Percentiles rank a stretch among this genome's conserved stretches.
phyloP scores from a whole-genome alignment of 2,329 filamentous ascomycete genomes.

The Ascochyta pisi region DNA sequence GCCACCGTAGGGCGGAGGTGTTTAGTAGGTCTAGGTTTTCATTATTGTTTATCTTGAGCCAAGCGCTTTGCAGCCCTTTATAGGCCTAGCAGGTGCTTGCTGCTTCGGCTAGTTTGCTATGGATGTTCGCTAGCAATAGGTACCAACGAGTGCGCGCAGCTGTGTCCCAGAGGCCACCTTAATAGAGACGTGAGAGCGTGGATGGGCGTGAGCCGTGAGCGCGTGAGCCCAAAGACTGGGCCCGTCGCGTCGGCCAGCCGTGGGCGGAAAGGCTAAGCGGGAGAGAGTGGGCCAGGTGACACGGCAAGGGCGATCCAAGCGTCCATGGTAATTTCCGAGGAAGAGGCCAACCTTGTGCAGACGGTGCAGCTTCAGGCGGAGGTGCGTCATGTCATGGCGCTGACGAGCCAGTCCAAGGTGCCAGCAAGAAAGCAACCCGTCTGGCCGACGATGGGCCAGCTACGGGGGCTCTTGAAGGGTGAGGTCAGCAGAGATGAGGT shows the following conservation, averaged over 20 bases:
- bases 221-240: background rate
- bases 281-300: conserved; percentile 22
- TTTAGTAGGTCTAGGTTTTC: too few relatives aligned
- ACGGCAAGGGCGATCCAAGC: conserved; percentile 34
- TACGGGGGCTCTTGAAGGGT: background rate
- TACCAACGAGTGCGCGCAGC: too few relatives aligned
- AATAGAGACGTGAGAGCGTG: too few relatives aligned
- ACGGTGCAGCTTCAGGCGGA: background rate
- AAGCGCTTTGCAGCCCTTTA: too few relatives aligned
- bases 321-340: conserved; percentile 39
- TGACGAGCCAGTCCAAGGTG: background rate
- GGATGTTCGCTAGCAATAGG: too few relatives aligned
- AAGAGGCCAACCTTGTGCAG: conserved; percentile 2
- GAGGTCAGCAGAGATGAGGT: background rate
- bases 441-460: background rate
- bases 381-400: conserved; percentile 5
- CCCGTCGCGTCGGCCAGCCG: background rate
- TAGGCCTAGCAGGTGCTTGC: too few relatives aligned
- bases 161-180: too few relatives aligned
- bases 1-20: too few relatives aligned
- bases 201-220: too few relatives aligned
- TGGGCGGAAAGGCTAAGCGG: conserved; percentile 10
- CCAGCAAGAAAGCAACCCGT: too few relatives aligned
- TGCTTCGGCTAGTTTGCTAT: too few relatives aligned
- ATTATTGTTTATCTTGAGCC: too few relatives aligned